Percentiles rank a stretch among this genome's conserved stretches.
Conservation (phyloP, 2,329 filamentous ascomycete genomes). For the Colletotrichum destructivum region DNA sequence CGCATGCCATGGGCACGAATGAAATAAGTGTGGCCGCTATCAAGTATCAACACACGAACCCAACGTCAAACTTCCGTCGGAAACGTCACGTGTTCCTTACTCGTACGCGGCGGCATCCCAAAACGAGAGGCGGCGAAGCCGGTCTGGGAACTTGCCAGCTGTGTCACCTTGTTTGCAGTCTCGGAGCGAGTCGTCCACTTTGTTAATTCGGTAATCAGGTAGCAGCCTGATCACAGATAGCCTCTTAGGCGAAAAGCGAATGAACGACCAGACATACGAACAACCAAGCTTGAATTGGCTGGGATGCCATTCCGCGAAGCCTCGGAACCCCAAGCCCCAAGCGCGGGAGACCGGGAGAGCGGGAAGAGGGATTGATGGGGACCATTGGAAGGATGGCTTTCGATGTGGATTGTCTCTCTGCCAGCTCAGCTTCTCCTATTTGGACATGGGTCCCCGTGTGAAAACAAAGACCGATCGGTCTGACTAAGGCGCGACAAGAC, state of each 20-base stretch:
- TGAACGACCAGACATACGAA: neutral
- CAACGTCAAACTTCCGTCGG: neutral
- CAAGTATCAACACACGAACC: neutral
- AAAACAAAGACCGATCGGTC: conserved; percentile 29
- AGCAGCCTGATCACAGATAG: neutral
- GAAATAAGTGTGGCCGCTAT: conserved; percentile 1
- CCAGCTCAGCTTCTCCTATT: conserved; percentile 39
- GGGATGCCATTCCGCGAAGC: conserved; percentile 22
- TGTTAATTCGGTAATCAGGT: neutral
- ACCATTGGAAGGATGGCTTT: conserved; percentile 12
- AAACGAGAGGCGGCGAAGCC: conserved; percentile 29
- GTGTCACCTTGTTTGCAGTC: conserved; percentile 15
- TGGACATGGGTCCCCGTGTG: conserved; percentile 31
- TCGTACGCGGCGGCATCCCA: conserved; percentile 31
- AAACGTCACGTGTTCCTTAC: conserved; percentile 35
- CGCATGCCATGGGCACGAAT: conserved; percentile 29
- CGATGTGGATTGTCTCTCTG: conserved; percentile 23
- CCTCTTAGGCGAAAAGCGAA: neutral
- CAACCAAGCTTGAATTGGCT: neutral
- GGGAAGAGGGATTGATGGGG: conserved; percentile 36
- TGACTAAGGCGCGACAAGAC: conserved; percentile 23
- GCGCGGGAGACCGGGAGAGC: conserved; percentile 38
- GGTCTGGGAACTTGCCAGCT: conserved; percentile 12
- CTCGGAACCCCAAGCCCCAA: conserved; percentile 28
- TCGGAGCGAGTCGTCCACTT: neutral